These are phyloP conservation scores for Hydnomerulius pinastri DNA, from an alignment of 768 basidiomycete species.

Conservation along the genomic window DNA sequence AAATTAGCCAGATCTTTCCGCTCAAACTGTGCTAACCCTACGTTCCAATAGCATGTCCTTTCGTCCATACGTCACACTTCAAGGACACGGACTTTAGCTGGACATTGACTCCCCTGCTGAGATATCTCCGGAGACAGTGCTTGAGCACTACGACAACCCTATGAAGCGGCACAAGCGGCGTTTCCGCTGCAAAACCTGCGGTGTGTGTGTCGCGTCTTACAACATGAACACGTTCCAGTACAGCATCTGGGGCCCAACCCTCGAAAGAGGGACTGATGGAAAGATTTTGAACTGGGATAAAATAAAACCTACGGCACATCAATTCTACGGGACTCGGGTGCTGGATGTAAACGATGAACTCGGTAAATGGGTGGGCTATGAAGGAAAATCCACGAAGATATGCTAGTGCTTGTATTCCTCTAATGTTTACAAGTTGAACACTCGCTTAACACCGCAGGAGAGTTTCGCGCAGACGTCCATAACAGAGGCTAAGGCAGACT, in stretches of 20 bases:
- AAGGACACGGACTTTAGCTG: slow-evolving; percentile 52
- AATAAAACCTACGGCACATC: slow-evolving; percentile 60
- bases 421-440: neutral
- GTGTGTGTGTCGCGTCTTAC: slow-evolving; percentile 51
- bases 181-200: slow-evolving; percentile 64
- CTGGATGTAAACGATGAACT: slow-evolving; percentile 56
- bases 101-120: slow-evolving; percentile 39
- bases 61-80: slow-evolving; percentile 64
- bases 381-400: slow-evolving; percentile 43
- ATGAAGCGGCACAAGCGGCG: slow-evolving; percentile 61
- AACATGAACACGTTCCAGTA: slow-evolving; percentile 49
- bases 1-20: slow-evolving; percentile 12
- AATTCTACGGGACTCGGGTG: slow-evolving; percentile 66
- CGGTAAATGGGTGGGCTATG: slow-evolving; percentile 70
- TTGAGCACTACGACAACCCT: slow-evolving; percentile 51
- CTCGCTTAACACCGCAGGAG: neutral
- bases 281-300: slow-evolving; percentile 53
- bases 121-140: slow-evolving; percentile 32
- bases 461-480: neutral
- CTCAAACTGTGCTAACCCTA: neutral
- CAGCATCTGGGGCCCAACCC: slow-evolving; percentile 60
- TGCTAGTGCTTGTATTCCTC: too few relatives aligned
- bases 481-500: too few relatives aligned
- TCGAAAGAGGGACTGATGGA: slow-evolving; percentile 55
- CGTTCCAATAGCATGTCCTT: slow-evolving; percentile 41